phyloP scores from a whole-genome alignment of 1,284 basidiomycete genomes.

The Austroboletus niveus region DNA sequence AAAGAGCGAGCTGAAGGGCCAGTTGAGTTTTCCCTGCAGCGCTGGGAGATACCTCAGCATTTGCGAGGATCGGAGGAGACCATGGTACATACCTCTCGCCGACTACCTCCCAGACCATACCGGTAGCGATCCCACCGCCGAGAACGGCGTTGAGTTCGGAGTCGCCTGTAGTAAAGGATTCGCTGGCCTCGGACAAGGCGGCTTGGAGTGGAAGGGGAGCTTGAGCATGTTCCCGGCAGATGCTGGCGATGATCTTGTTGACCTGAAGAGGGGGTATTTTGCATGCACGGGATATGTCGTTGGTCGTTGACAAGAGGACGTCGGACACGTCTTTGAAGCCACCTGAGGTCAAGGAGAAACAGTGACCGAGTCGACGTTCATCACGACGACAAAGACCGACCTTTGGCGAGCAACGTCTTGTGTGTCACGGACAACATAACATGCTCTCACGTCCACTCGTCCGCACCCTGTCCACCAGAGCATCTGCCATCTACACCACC shows the following conservation, averaged over 20 bases:
- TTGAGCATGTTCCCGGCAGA: conserved; percentile 41
- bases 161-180: conserved; percentile 70
- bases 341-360: conserved; percentile 30
- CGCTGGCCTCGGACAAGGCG: conserved; percentile 34
- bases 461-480: conserved; percentile 23
- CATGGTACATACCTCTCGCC: conserved; percentile 71
- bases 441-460: conserved; percentile 11
- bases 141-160: conserved; percentile 58
- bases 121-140: conserved; percentile 73
- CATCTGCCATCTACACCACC: conserved; percentile 39
- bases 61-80: not conserved
- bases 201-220: conserved; percentile 39
- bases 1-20: conserved; percentile 73
- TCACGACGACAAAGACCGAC: conserved; percentile 10
- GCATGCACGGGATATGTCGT: conserved; percentile 55
- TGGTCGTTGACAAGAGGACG: conserved; percentile 45
- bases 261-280: conserved; percentile 47
- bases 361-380: not conserved
- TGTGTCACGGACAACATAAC: conserved; percentile 20
- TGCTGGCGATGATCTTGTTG: conserved; percentile 45
- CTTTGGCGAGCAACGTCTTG: conserved; percentile 26
- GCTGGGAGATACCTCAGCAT: conserved; percentile 40
- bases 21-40: conserved; percentile 88
- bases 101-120: conserved; percentile 80
- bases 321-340: conserved; percentile 47